These are phyloP conservation scores for Sclerotinia sclerotiorum DNA, from an alignment of 2,329 filamentous ascomycete genomes.

Conservation along the genomic window DNA sequence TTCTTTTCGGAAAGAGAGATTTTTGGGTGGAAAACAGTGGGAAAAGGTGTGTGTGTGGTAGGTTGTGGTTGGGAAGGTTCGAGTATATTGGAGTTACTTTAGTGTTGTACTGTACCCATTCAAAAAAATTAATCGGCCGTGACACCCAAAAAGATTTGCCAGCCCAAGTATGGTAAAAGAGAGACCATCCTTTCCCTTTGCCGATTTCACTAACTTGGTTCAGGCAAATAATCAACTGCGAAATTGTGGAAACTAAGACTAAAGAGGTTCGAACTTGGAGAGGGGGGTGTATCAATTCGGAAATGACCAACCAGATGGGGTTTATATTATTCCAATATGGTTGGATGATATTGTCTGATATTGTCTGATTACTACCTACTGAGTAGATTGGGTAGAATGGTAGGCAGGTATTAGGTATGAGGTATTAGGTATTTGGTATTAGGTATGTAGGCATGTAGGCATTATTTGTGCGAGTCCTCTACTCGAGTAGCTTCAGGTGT, in stretches of 20 bases:
- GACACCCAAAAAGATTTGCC: constrained; percentile 7
- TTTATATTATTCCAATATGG: not conserved
- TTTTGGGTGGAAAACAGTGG: constrained; percentile 18
- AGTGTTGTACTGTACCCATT: constrained; percentile 16
- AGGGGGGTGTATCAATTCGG: constrained; percentile 10
- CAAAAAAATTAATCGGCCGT: not conserved
- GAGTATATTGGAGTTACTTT: constrained; percentile 17
- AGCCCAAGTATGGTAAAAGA: constrained; percentile 4
- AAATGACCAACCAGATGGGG: not conserved
- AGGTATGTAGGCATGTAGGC: too few species aligned
- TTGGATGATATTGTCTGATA: too few species aligned
- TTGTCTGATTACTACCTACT: not conserved
- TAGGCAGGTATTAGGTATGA: too few species aligned
- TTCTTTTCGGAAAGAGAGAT: constrained; percentile 8
- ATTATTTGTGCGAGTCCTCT: not conserved
- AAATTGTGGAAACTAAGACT: constrained; percentile 1
- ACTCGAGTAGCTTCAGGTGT: not conserved
- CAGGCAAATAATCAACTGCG: not conserved
- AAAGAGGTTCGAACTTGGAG: constrained; percentile 3
- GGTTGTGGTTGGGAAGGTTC: constrained; percentile 22
- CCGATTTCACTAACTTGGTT: constrained; percentile 3
- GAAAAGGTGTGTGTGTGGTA: constrained; percentile 16
- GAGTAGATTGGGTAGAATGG: too few species aligned
- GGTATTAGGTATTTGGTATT: too few species aligned
- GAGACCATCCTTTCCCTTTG: not conserved